These are phyloP conservation scores for Coniochaeta sp. DNA, from an alignment of 2,329 filamentous ascomycete species.

Conservation along the genomic window DNA sequence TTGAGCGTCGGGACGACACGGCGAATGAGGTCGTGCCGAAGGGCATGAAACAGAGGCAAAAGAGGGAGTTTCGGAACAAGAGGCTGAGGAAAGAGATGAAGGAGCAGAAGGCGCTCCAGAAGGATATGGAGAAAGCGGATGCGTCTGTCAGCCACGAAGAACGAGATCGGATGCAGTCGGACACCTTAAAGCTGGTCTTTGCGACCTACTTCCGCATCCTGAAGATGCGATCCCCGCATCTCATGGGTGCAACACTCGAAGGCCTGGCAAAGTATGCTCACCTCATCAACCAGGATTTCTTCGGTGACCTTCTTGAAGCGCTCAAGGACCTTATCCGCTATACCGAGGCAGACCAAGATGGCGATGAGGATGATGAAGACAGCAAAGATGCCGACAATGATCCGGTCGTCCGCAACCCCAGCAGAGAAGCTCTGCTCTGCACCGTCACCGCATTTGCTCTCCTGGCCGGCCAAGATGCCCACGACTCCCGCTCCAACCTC, in stretches of 20 bases:
- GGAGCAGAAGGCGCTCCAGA: slow-evolving; percentile 80
- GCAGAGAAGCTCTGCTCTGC: slow-evolving; percentile 83
- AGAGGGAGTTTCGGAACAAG: slow-evolving; percentile 85
- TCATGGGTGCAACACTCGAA: slow-evolving; percentile 97
- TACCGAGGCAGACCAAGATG: slow-evolving; percentile 50
- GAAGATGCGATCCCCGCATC: slow-evolving; percentile 68
- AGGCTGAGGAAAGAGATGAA: slow-evolving; percentile 73
- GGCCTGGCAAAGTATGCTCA: slow-evolving; percentile 90
- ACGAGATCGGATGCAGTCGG: slow-evolving; percentile 86
- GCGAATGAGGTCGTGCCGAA: slow-evolving; percentile 6
- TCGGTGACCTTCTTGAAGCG: slow-evolving; percentile 89
- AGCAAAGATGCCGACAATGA: slow-evolving; percentile 35
- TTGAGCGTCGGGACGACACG: slow-evolving; percentile 45
- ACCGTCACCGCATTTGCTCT: slow-evolving; percentile 96
- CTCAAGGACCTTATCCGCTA: slow-evolving; percentile 86
- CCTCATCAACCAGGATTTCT: slow-evolving; percentile 98
- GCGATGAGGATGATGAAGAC: slow-evolving; percentile 31
- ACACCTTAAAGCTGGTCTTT: slow-evolving; percentile 94
- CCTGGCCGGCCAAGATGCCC: slow-evolving; percentile 85
- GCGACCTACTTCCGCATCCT: slow-evolving; percentile 91
- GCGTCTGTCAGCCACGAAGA: slow-evolving; percentile 88
- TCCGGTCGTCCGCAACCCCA: slow-evolving; percentile 57
- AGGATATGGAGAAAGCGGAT: slow-evolving; percentile 89
- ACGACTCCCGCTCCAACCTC: slow-evolving; percentile 72
- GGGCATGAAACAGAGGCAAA: slow-evolving; percentile 59